phyloP scores from a whole-genome alignment of 495 filamentous ascomycete species.

The Podospora tetraspora region DNA sequence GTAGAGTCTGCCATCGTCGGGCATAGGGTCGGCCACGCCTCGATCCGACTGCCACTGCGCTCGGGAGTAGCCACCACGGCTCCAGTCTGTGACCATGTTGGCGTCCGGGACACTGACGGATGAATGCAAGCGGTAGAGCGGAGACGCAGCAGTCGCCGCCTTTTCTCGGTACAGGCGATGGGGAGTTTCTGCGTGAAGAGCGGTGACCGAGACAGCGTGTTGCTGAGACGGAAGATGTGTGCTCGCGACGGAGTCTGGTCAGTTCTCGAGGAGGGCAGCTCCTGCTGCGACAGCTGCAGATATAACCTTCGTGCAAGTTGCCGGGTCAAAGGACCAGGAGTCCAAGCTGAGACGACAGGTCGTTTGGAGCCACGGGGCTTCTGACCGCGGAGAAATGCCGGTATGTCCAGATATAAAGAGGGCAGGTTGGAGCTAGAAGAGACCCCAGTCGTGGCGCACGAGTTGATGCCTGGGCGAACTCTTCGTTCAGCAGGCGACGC shows the following conservation, averaged over 20 bases:
- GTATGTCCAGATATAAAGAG: constrained; percentile 8
- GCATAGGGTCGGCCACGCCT: constrained; percentile 6
- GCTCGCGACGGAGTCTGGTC: not conserved
- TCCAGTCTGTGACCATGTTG: constrained; percentile 14
- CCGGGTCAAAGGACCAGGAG: not conserved
- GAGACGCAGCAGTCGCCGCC: not conserved
- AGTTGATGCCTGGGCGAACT: not conserved
- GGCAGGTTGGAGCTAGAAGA: not conserved
- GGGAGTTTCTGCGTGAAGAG: not conserved
- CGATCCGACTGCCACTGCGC: constrained; percentile 23
- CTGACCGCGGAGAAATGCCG: not conserved
- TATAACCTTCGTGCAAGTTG: constrained; percentile 9
- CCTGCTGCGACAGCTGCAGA: constrained; percentile 4
- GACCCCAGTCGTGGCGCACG: not conserved
- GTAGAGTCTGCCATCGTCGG: constrained; percentile 17
- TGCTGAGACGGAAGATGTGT: constrained; percentile 1
- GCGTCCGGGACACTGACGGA: not conserved
- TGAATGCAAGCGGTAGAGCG: not conserved
- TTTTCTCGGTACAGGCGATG: not conserved
- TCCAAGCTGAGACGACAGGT: constrained; percentile 1
- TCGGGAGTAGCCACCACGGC: constrained; percentile 15
- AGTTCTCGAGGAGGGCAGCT: not conserved
- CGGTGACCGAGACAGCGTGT: not conserved
- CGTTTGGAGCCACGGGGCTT: not conserved
- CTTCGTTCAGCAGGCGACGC: not conserved